Conservation (phyloP, 495 filamentous ascomycete species). For the Barbatosphaeria neglecta region DNA sequence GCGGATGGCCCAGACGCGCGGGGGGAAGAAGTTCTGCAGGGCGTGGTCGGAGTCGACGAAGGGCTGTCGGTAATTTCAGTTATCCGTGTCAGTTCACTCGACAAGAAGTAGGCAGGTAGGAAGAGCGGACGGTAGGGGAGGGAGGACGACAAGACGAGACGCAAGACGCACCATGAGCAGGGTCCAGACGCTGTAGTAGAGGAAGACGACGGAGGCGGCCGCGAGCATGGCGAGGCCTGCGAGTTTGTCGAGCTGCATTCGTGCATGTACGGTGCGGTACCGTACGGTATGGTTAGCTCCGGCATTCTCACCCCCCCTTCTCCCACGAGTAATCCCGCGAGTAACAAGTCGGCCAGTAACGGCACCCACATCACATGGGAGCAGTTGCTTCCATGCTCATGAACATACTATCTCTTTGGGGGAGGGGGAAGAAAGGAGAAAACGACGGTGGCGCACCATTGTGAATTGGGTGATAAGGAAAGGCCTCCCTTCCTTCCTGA, state of each 20-base stretch:
- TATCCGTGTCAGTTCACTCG: neutral
- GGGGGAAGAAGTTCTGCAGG: conserved; percentile 89
- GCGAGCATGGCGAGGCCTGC: conserved; percentile 96
- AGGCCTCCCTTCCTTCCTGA: too few species aligned
- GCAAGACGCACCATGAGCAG: conserved; percentile 68
- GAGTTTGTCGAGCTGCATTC: conserved; percentile 75
- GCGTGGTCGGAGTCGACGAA: conserved; percentile 93
- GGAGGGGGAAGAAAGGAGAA: too few species aligned
- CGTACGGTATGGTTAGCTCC: too few species aligned
- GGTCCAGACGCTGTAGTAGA: conserved; percentile 98
- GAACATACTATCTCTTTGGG: too few species aligned
- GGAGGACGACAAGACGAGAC: neutral
- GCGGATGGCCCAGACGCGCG: conserved; percentile 96
- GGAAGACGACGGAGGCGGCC: conserved; percentile 86
- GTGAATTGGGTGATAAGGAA: too few species aligned
- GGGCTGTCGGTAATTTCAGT: conserved; percentile 48
- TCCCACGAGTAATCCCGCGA: too few species aligned
- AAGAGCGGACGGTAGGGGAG: conserved; percentile 2
- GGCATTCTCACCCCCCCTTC: too few species aligned
- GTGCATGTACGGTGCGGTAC: too few species aligned
- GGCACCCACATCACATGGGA: neutral
- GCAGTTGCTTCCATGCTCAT: too few species aligned
- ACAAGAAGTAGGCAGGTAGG: conserved; percentile 1
- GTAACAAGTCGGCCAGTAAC: too few species aligned
- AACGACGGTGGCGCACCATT: too few species aligned